Evolutionary conservation across 2,329 filamentous ascomycete genomes (phyloP).

Genomic region (Neofusicoccum kwambonambiense): DNA sequence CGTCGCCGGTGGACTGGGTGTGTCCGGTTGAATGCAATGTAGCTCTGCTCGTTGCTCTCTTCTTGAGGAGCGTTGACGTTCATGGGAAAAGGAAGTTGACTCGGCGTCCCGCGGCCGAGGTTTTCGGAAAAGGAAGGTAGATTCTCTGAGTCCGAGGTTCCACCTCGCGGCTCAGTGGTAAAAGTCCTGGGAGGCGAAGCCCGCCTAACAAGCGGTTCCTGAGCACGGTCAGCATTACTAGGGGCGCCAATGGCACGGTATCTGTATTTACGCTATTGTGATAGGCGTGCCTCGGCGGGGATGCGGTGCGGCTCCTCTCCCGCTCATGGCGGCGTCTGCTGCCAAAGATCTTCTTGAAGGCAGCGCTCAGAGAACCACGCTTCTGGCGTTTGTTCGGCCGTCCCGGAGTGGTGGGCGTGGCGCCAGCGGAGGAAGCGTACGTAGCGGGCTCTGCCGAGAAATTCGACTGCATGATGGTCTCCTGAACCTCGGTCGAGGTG

Average conservation of each 20-base stretch:
- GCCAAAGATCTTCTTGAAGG: conserved; percentile 41
- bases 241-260: not conserved
- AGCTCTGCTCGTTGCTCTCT: conserved; percentile 26
- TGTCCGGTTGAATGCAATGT: conserved; percentile 32
- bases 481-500: conserved; percentile 27
- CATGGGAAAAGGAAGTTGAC: conserved; percentile 41
- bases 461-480: conserved; percentile 24
- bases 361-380: conserved; percentile 36
- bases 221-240: conserved; percentile 5
- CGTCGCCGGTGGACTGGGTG: conserved; percentile 29
- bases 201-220: conserved; percentile 5
- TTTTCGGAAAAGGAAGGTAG: conserved; percentile 27
- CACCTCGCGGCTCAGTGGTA: not conserved
- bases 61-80: conserved; percentile 39
- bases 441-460: not conserved
- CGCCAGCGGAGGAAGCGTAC: conserved; percentile 21
- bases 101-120: conserved; percentile 34
- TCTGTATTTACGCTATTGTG: conserved; percentile 33
- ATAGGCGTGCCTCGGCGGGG: conserved; percentile 30
- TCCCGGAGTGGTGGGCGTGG: conserved; percentile 31
- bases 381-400: conserved; percentile 27
- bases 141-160: not conserved
- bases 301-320: conserved; percentile 20
- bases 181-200: conserved; percentile 4
- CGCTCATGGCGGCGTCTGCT: conserved; percentile 30